Evolutionary conservation across 352 stramenopile genomes (phyloP).

Genomic region (Phytophthora hibernalis): DNA sequence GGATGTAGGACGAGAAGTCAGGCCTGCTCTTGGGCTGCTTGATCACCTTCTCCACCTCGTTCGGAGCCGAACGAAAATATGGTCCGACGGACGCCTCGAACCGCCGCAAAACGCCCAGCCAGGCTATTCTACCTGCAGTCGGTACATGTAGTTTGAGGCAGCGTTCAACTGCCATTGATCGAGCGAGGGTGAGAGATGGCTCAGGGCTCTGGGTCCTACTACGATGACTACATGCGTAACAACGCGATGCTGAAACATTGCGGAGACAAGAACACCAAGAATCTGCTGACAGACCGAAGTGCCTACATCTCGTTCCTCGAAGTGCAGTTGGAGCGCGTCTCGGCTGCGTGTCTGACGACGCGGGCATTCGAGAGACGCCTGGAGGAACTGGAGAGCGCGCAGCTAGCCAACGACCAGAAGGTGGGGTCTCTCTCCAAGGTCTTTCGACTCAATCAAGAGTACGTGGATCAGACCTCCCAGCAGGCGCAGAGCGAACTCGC

Average conservation of each 20-base stretch:
- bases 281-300: conserved; percentile 83
- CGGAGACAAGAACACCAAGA: conserved; percentile 61
- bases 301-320: conserved; percentile 91
- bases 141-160: no score
- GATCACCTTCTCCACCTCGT: conserved; percentile 93
- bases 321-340: conserved; percentile 88
- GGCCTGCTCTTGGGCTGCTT: conserved; percentile 93
- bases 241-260: conserved; percentile 76
- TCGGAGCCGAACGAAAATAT: no score
- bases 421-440: conserved; percentile 74
- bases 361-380: conserved; percentile 77
- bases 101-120: conserved; percentile 10
- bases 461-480: conserved; percentile 62
- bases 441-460: conserved; percentile 75
- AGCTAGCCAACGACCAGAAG: conserved; percentile 59
- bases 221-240: conserved; percentile 84
- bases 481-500: conserved; percentile 48
- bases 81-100: conserved; percentile 12
- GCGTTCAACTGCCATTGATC: conserved; percentile 7
- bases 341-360: conserved; percentile 74
- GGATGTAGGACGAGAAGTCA: conserved; percentile 90
- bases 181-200: conserved; percentile 16
- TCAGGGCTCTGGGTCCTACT: conserved; percentile 69
- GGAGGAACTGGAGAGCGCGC: conserved; percentile 54
- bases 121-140: background rate